Evolutionary conservation across 2,329 filamentous ascomycete genomes (phyloP), one percentile per base, ranked within the genome.

Genomic region (Arthrobotrys sphaeroides): DNA sequence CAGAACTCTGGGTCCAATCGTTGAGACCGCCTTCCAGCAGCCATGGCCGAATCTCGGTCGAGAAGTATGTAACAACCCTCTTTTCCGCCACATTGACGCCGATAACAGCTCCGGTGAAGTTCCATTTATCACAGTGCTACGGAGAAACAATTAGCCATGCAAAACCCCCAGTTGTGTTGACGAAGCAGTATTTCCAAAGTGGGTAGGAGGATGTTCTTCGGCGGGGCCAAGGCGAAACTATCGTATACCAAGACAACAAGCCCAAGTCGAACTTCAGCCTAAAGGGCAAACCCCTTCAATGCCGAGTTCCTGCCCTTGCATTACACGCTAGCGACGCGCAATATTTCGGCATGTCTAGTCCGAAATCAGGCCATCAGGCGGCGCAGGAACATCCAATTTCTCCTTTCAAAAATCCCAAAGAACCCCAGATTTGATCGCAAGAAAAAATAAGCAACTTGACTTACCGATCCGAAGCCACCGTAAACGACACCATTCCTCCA

Each of bases 91-190:
- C 84, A 79, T 86, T 83, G 78, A 85, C 83, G 2, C 85, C 85
- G 38, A 87, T 82, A 42, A 87, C 81, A 7, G 72, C 72, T 5
- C 72, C 72, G 3, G 77, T 78, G 61, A 77, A 87, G 78, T 88
- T 87, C 80, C 85, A 88, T 70, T 86, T 83, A 22, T 87, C 86
- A 59, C 87, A 88, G 75, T 88, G 85, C 12, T 85, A 68, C 7
- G 22, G 40, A 40, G 7, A 24, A 33, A n/a, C 16, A 16, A 42
- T 68, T 60, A 68, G 65, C 12, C 22, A 16, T 13, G 16, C 18
- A 24, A 62, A 13, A 20, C 16, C 6, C 16, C 9, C 13, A 2
- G 24, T 7, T 55, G 60, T 45, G 69, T 73, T 73, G 59, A 1
- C 6, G 4, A 28, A 3, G 57, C 51, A 22, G 57, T 18, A 53